phyloP scores from a whole-genome alignment of 495 filamentous ascomycete species.

The Penicillium ucsense region DNA sequence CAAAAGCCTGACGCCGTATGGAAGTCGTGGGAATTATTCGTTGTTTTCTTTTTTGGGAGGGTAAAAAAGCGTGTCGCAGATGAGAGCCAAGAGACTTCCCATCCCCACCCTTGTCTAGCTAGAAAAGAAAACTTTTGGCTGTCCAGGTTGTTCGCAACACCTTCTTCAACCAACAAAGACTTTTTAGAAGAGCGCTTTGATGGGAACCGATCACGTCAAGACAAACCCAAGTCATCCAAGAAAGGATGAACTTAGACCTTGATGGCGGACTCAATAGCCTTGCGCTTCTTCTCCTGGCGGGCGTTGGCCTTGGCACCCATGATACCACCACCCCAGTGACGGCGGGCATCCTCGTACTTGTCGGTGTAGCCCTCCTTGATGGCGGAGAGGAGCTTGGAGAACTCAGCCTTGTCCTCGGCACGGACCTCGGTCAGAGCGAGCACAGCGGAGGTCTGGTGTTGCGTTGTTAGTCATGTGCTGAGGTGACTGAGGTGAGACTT shows the following conservation, averaged over 20 bases:
- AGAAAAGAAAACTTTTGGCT: constrained; percentile 21
- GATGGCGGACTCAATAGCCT: constrained; percentile 84
- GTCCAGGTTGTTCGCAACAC: constrained; percentile 12
- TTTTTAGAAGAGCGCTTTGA: constrained; percentile 16
- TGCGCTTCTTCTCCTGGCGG: constrained; percentile 90
- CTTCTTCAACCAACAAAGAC: constrained; percentile 11
- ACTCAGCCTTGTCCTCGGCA: constrained; percentile 93
- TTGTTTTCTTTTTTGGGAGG: constrained; percentile 8
- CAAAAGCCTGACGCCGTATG: constrained; percentile 9
- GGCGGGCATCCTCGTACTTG: constrained; percentile 86
- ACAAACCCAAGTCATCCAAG: constrained; percentile 13
- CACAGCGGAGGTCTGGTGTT: constrained; percentile 71
- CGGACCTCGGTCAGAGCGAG: constrained; percentile 94
- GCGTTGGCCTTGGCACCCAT: constrained; percentile 97
- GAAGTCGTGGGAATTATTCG: constrained; percentile 21
- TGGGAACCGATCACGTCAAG: constrained; percentile 16
- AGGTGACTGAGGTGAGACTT: not conserved
- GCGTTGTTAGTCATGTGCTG: not conserved
- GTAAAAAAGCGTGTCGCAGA: constrained; percentile 16
- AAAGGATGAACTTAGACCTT: constrained; percentile 64
- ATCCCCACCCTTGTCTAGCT: constrained; percentile 31
- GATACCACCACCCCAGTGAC: constrained; percentile 99
- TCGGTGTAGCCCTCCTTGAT: constrained; percentile 98
- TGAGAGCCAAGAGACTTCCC: constrained; percentile 13
- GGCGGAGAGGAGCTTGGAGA: constrained; percentile 88